Conservation (phyloP, 1,284 basidiomycete genomes). For the Ceratobasidium sp. region DNA sequence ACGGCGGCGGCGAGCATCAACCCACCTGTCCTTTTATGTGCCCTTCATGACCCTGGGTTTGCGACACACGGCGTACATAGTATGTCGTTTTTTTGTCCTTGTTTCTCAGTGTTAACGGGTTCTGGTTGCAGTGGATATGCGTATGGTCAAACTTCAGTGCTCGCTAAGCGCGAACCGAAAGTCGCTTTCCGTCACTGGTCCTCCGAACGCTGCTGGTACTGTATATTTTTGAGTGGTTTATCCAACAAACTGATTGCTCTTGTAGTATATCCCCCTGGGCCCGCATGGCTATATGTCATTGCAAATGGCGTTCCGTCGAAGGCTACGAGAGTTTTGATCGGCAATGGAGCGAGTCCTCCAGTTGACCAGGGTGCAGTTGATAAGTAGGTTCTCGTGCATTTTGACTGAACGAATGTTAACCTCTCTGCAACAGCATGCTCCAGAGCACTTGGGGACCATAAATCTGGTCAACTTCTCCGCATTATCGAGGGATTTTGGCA, state of each 20-base stretch:
- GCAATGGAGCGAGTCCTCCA: conserved; percentile 54
- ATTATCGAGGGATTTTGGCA: neutral
- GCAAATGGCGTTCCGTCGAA: conserved; percentile 62
- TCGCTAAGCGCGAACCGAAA: conserved; percentile 55
- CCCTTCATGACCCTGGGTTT: conserved; percentile 79
- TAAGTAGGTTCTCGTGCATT: conserved; percentile 27
- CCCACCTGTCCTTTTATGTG: conserved; percentile 55
- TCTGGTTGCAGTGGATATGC: conserved; percentile 62
- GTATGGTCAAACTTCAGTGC: conserved; percentile 71
- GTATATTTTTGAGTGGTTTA: neutral
- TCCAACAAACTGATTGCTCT: conserved; percentile 28
- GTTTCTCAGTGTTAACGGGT: too few relatives aligned
- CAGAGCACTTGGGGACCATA: conserved; percentile 16
- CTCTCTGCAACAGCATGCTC: neutral
- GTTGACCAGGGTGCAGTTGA: conserved; percentile 46
- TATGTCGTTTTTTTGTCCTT: conserved; percentile 1
- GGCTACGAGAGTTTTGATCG: conserved; percentile 61
- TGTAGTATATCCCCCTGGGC: conserved; percentile 56
- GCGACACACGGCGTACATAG: conserved; percentile 80
- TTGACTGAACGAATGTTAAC: neutral
- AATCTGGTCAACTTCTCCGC: neutral
- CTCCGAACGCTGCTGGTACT: conserved; percentile 56
- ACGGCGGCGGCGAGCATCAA: neutral
- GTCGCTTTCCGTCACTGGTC: conserved; percentile 63
- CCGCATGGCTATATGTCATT: conserved; percentile 56